Evolutionary conservation across 192 early-diverging fungal species (phyloP).

Genomic region (Podila clonocystis): DNA sequence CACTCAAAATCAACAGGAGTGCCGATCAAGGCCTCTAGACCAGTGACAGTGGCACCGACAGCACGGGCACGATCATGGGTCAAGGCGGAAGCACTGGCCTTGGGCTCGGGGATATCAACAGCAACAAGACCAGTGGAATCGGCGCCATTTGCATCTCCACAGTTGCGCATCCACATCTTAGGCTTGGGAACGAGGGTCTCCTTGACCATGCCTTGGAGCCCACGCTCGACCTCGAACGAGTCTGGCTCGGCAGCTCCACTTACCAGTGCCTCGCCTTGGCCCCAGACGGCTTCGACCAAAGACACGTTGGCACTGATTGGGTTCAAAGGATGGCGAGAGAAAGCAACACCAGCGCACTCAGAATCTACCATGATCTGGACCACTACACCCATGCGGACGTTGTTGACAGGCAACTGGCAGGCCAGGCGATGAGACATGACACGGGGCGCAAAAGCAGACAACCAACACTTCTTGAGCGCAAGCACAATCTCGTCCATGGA

Average conservation of each 20-base stretch:
- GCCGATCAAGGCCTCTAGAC: conserved; percentile 38
- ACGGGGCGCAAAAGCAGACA: conserved; percentile 59
- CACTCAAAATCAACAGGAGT: conserved; percentile 49
- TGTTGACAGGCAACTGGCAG: conserved; percentile 52
- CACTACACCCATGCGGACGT: conserved; percentile 59
- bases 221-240: conserved; percentile 53
- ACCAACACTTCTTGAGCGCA: conserved; percentile 56
- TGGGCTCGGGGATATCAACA: conserved; percentile 40
- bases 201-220: conserved; percentile 40
- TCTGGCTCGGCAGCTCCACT: conserved; percentile 62
- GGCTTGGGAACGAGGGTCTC: conserved; percentile 46
- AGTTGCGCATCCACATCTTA: conserved; percentile 46
- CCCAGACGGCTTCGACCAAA: conserved; percentile 56
- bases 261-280: conserved; percentile 61
- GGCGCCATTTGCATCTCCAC: conserved; percentile 12
- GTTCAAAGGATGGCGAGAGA: conserved; percentile 49
- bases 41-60: conserved; percentile 28
- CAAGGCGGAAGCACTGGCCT: conserved; percentile 31
- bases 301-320: conserved; percentile 52
- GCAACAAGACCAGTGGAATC: conserved; percentile 37
- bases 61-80: conserved; percentile 32
- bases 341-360: conserved; percentile 48
- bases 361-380: conserved; percentile 61
- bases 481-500: conserved; percentile 51
- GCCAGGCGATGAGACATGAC: conserved; percentile 61